A percentile compares a stretch with the other conserved stretches of the same genome.
These are phyloP conservation scores for Volvox carteri DNA, from an alignment of 163 green algal species.

Conservation along the genomic window DNA sequence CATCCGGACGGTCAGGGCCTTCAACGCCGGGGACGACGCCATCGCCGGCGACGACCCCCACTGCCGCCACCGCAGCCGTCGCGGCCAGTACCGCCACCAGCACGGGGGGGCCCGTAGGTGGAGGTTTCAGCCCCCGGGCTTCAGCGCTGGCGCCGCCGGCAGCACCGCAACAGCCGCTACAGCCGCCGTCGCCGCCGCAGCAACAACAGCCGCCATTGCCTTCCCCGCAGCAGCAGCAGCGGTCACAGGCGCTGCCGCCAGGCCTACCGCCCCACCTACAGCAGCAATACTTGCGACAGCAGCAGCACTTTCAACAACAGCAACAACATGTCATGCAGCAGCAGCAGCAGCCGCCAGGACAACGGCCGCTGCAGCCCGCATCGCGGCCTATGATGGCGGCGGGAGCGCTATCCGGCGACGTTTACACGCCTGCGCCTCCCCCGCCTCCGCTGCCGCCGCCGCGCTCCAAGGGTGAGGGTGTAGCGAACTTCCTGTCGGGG, in stretches of 20 bases:
- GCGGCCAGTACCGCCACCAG: no score
- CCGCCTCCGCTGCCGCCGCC: conserved; percentile 32
- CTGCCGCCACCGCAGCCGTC: background rate
- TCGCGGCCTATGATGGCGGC: no score
- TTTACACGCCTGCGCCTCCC: no score
- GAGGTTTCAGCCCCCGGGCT: no score
- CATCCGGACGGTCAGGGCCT: background rate
- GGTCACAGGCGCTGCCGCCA: background rate
- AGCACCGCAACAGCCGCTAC: background rate
- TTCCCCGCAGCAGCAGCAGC: conserved; percentile 6
- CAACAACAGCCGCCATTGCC: background rate
- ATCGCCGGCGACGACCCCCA: background rate
- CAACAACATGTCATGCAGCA: background rate
- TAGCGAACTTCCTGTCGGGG: conserved; percentile 78
- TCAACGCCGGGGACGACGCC: background rate
- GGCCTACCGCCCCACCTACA: background rate
- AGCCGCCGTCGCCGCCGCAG: background rate
- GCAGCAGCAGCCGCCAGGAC: background rate
- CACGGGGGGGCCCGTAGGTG: no score
- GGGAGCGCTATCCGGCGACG: no score
- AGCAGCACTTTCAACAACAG: conserved; percentile 1
- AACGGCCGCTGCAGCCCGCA: background rate
- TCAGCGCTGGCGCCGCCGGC: conserved; percentile 27
- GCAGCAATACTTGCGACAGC: background rate
- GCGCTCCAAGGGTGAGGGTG: conserved; percentile 62